A percentile compares a stretch with the other conserved stretches of the same genome.
Evolutionary conservation across 2,329 filamentous ascomycete genomes (phyloP).

Genomic region (Diaporthe longicolla): DNA sequence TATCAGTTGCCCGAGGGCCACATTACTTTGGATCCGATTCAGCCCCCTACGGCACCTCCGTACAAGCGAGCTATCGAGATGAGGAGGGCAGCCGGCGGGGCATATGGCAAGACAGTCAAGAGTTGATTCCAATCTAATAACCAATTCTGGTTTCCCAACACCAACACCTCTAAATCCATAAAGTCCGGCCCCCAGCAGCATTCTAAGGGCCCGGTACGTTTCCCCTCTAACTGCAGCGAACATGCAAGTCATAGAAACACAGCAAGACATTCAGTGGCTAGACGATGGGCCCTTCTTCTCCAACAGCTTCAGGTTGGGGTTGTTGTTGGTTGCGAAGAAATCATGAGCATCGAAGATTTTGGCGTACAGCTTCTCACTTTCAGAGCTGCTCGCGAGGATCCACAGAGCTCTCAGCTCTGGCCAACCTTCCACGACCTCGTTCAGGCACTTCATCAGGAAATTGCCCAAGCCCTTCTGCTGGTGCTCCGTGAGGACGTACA

Average conservation of each 20-base stretch:
- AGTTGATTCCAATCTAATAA: slow-evolving; percentile 14
- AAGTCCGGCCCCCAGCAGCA: neutral
- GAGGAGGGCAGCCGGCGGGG: slow-evolving; percentile 80
- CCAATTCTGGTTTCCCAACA: neutral
- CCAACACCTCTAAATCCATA: neutral
- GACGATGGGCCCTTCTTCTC: slow-evolving; percentile 56
- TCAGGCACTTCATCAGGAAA: slow-evolving; percentile 74
- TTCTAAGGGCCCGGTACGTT: neutral
- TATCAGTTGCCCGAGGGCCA: slow-evolving; percentile 90
- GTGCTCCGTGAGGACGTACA: slow-evolving; percentile 73
- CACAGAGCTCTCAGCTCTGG: slow-evolving; percentile 72
- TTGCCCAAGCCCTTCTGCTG: slow-evolving; percentile 74
- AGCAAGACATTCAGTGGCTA: neutral
- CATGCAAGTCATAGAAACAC: too few relatives aligned
- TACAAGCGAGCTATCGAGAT: slow-evolving; percentile 93
- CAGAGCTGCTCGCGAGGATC: slow-evolving; percentile 62
- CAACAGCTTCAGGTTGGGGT: slow-evolving; percentile 48
- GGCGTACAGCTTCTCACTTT: slow-evolving; percentile 60
- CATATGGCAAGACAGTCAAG: slow-evolving; percentile 77
- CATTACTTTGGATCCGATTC: slow-evolving; percentile 89
- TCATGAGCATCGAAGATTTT: slow-evolving; percentile 59
- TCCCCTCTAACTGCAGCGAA: neutral
- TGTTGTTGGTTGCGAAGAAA: slow-evolving; percentile 30
- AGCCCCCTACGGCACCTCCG: slow-evolving; percentile 94
- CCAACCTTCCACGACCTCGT: slow-evolving; percentile 69